Percentiles rank a stretch among this genome's conserved stretches.
These are phyloP conservation scores for Strigomonas culicis DNA, from an alignment of 208 protist species.

Conservation along the genomic window DNA sequence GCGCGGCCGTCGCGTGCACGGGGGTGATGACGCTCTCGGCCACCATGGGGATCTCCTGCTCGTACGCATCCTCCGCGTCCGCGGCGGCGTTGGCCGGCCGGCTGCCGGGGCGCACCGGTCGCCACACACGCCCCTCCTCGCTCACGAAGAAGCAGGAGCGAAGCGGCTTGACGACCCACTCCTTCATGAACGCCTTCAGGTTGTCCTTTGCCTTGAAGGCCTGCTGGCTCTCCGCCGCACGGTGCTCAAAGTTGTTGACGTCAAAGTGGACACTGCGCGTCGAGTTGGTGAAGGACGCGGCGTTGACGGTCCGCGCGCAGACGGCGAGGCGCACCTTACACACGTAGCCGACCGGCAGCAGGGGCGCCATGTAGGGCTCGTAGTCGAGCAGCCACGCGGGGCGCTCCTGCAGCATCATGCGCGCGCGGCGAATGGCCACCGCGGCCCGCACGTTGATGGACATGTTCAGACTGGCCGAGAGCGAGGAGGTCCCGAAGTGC, in stretches of 20 bases:
- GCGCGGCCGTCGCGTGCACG: constrained; percentile 7
- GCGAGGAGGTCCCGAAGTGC: constrained; percentile 12
- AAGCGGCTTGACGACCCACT: constrained; percentile 53
- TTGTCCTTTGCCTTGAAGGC: constrained; percentile 15
- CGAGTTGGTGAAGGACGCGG: neutral
- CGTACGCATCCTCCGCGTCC: constrained; percentile 10
- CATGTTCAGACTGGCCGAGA: constrained; percentile 45
- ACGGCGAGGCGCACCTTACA: constrained; percentile 42
- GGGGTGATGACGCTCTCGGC: constrained; percentile 22
- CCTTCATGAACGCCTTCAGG: constrained; percentile 48
- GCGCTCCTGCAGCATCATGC: constrained; percentile 33
- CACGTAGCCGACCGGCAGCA: constrained; percentile 74
- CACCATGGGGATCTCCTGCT: constrained; percentile 21
- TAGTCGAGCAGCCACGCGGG: constrained; percentile 61
- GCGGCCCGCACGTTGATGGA: constrained; percentile 57
- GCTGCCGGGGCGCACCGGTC: constrained; percentile 4
- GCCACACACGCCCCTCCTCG: constrained; percentile 30
- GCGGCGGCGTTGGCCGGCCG: neutral
- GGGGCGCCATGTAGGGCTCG: constrained; percentile 65
- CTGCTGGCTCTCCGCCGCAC: too few relatives aligned
- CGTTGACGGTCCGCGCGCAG: constrained; percentile 28
- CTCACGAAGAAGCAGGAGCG: constrained; percentile 45
- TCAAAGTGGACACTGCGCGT: neutral
- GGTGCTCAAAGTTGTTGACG: neutral
- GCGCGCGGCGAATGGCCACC: constrained; percentile 55